Base-by-base conservation (phyloP, 495 filamentous ascomycete genomes). In the Pyrenula aspistea region DNA sequence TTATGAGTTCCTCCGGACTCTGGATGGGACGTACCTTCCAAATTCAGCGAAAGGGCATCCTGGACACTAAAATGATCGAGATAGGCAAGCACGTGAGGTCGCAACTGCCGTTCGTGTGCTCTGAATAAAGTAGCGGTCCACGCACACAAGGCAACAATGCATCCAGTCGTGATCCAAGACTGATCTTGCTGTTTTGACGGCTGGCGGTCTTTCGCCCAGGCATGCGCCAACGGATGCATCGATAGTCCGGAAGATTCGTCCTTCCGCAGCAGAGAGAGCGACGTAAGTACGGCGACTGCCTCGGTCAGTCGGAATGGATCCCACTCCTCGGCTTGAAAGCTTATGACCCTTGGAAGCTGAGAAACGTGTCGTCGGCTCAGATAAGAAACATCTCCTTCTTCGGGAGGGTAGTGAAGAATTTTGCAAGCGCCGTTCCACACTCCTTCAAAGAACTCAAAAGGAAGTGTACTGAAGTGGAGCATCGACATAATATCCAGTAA, bases 221-320 rank as follows among this genome's bases (percentile, higher is more conserved):
- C 57, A 50, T 64, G 62, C 12, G 51, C 53, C 1, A 64, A 55
- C 24, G 62, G 60, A 55, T 64, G 62, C 62, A 64, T 64, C 2
- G 60, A 62, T 10, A 68, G 24, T 55, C 56, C 53, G 1, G 31
- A 22, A 12, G 10, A 53, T 23, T 55, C 51, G 25, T 63, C 53
- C 24, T 48, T 52, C 53, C 53, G 59, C 12, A 61, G 55, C 49
- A 68, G 42, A 15, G 62, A 62, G 54, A 61, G 62, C 49, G 62
- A 67, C 20, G 12, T 59, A 25, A 68, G 64, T 51, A 63, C 51
- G 53, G 56, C 53, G 51, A 23, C 62, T 8, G 67, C 66, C 49
- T 62, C 53, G 11, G 15, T 53, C 11, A 70, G 57, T 53, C 63
- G 66, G 51, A 55, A 67, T 47, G 51, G 4, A 42, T 68, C 61